Conservation (phyloP, 148 eudicot species). For the Nepenthes gracilis region DNA sequence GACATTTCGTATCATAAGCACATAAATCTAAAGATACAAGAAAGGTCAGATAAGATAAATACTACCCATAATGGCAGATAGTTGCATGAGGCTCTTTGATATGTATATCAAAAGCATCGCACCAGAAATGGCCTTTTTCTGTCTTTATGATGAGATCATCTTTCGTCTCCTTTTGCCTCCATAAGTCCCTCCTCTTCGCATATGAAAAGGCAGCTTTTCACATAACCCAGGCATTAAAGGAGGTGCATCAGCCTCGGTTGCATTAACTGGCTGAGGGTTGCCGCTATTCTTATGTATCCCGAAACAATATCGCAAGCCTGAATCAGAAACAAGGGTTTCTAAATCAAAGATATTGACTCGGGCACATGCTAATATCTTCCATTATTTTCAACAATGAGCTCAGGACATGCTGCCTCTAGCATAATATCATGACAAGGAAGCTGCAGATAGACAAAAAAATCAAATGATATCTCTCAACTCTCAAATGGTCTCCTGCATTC, state of each 20-base stretch:
- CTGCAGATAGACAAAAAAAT: constrained; percentile 23
- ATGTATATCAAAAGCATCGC: constrained; percentile 64
- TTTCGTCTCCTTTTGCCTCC: constrained; percentile 65
- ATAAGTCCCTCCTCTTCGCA: constrained; percentile 62
- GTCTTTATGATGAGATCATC: constrained; percentile 40
- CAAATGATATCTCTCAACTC: neutral
- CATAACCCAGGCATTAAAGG: constrained; percentile 63
- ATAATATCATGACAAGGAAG: constrained; percentile 66
- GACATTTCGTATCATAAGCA: too few species aligned
- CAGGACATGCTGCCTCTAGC: constrained; percentile 85
- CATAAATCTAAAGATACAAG: too few species aligned
- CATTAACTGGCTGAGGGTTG: constrained; percentile 34
- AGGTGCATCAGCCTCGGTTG: constrained; percentile 34
- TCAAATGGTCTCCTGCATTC: too few species aligned
- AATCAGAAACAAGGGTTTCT: constrained; percentile 51
- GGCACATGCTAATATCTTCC: constrained; percentile 90
- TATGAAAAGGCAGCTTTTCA: constrained; percentile 72
- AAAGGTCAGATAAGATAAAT: neutral
- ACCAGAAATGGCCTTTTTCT: constrained; percentile 23
- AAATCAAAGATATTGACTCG: constrained; percentile 69
- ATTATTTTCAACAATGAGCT: constrained; percentile 51
- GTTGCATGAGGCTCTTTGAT: constrained; percentile 77
- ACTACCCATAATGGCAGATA: constrained; percentile 65
- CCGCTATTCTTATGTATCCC: constrained; percentile 74
- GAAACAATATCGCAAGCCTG: constrained; percentile 65